Conservation (phyloP, 441 rosid species). For the Erysimum cheiri region DNA sequence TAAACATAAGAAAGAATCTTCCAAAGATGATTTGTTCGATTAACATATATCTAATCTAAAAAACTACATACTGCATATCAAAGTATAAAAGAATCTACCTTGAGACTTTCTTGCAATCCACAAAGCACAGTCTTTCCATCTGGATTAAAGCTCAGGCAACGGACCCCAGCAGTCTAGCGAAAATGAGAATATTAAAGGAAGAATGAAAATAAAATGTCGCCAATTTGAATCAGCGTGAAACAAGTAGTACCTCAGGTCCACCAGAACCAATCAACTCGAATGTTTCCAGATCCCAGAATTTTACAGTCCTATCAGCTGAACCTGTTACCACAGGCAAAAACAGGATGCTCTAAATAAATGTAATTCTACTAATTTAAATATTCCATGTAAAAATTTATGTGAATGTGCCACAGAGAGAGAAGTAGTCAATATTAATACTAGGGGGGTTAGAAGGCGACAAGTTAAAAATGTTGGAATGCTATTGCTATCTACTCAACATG, state of each 20-base stretch:
- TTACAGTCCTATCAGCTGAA: constrained; percentile 98
- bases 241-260: constrained; percentile 67
- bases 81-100: constrained; percentile 55
- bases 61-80: not conserved
- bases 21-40: constrained; percentile 9
- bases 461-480: not conserved
- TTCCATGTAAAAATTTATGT: not conserved
- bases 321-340: constrained; percentile 53
- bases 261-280: constrained; percentile 96
- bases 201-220: constrained; percentile 3
- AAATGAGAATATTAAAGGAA: constrained; percentile 32
- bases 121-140: constrained; percentile 97
- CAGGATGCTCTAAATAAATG: not conserved
- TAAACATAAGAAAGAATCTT: not conserved
- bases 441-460: not conserved
- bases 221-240: constrained; percentile 9
- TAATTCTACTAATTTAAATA: not conserved
- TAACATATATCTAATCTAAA: constrained; percentile 2
- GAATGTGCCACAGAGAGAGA: not conserved
- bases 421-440: not conserved
- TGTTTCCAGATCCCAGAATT: constrained; percentile 99
- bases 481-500: constrained; percentile 13
- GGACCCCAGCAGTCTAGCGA: constrained; percentile 82
- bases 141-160: constrained; percentile 91
- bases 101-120: constrained; percentile 93